Percentiles rank a stretch among this genome's conserved stretches.
Evolutionary conservation across 176 grass and related monocot genomes (phyloP).

Genomic region (Oryza rufipogon): DNA sequence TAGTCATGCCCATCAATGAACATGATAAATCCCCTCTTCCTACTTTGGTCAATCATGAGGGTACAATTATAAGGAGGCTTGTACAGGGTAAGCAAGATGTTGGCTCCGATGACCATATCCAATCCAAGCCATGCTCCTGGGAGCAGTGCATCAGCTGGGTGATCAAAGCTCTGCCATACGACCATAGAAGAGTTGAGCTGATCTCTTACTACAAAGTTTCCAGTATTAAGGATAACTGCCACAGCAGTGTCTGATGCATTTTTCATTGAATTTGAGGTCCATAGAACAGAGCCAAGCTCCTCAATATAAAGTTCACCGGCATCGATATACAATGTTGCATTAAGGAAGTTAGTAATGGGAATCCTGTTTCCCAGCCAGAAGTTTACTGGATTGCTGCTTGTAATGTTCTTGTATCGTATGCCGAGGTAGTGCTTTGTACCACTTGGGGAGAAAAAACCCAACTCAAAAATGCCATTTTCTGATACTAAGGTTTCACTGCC

Average conservation of each 20-base stretch:
- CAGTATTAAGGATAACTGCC: constrained; percentile 36
- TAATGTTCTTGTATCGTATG: constrained; percentile 41
- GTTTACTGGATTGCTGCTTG: background rate
- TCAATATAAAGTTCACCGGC: constrained; percentile 36
- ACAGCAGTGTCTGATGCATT: background rate
- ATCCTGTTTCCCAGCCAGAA: constrained; percentile 43
- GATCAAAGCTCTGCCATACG: constrained; percentile 57
- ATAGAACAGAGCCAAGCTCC: constrained; percentile 29
- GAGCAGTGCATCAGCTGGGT: constrained; percentile 41
- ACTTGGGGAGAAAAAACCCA: constrained; percentile 44
- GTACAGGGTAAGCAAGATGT: constrained; percentile 15
- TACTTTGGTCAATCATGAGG: constrained; percentile 10
- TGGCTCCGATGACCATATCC: background rate
- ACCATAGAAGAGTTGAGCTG: constrained; percentile 8
- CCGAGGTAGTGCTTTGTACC: constrained; percentile 28
- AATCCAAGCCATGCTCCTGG: constrained; percentile 47
- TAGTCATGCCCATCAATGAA: background rate
- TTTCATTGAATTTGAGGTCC: constrained; percentile 34
- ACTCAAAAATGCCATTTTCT: constrained; percentile 39
- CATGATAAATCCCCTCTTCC: background rate
- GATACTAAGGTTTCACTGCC: constrained; percentile 44
- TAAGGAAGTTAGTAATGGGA: constrained; percentile 25
- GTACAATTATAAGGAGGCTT: constrained; percentile 14
- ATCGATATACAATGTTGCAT: constrained; percentile 8
- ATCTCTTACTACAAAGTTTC: constrained; percentile 46